Base-by-base conservation (phyloP, 2,329 filamentous ascomycete species). In the Seiridium cupressi region DNA sequence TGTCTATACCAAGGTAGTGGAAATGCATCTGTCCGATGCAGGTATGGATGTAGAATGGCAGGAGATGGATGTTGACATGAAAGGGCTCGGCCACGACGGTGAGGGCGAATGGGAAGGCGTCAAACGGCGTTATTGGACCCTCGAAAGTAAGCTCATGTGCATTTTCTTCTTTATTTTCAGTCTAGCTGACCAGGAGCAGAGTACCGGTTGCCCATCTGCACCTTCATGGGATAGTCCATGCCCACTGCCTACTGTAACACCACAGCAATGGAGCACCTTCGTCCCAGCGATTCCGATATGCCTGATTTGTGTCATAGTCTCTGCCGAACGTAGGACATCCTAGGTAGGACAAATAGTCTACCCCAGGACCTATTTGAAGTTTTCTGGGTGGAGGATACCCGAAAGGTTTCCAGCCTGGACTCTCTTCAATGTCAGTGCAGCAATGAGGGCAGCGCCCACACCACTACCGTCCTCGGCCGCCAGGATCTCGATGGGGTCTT, bases 381-480 rank as follows among this genome's bases (percentile, higher is more conserved):
- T 86, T 73, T 89, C 86, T 1, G 84, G 85, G 71, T 88, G 84
- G 69, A 88, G 74, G 63, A 89, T 86, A 70, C 87, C 87, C 11
- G 84, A 81, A 73, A 87, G 63, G 69, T 88, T 89, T 57, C 87
- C 87, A 55, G 81, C 79, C 71, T 85, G 79, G 63, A 88, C 84
- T 57, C 87, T 77, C 81, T 89, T 85, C 64, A 89, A 75, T 11
- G 87, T 89, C 72, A 89, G 72, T 10, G 87, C 87, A 6, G 95
- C 95, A 80, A 99, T 98, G 62, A 99, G 79, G 4, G 95, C 95
- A 49, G 94, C 95, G 66, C 94, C 94, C n/a, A 98, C 95, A 84
- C 94, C 95, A 65, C 90, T 94, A 65, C 95, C 95, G 74, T 99
- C 95, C 79, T 99, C 95, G 62, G 95, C 93, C 51, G 93, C 89